Evolutionary conservation across 2,329 filamentous ascomycete species (phyloP), one percentile per base, ranked within the genome.

Genomic region (Monosporascus sp.): DNA sequence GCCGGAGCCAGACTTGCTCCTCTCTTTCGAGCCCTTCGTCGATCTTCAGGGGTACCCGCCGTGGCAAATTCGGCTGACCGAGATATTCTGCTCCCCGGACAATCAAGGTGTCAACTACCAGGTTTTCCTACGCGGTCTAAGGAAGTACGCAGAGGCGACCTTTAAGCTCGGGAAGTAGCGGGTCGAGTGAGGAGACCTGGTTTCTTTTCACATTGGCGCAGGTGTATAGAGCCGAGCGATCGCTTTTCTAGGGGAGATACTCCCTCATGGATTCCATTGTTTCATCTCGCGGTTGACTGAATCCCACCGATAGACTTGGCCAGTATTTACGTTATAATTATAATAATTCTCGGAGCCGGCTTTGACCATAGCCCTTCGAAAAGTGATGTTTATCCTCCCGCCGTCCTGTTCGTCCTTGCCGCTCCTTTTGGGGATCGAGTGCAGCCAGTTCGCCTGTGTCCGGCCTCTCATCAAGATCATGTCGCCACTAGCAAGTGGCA

Each of bases 51-150:
- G 94, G 9, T 99, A 97, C 68, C 94, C 94, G 9, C 94, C 94
- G 1, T 99, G 94, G 94, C 94, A 97, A 72, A 82, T 97, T 56
- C 83, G 94, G 44, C 75, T 99, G 66, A 97, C 92, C 0, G 94
- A 99, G 76, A 97, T 99, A 53, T 97, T 92, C 69, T 83, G 85
- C 63, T 75, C 89, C 14, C 80, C 81, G 52, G 88, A 92, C 66
- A 90, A 90, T 68, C 81, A 88, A 57, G 85, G 85, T 1, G 92
- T 99, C 18, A 91, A 91, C 45, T 99, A 99, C 70, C 92, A 97
- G 67, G 88, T 96, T 31, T 99, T 97, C 70, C 76, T 97, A 58
- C 81, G 87, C 58, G 93, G 87, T 1, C 73, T 99, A 61, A 87
- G 89, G 69, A 90, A 87, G 63, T 99, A 84, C 72, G 88, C 90